Conservation (phyloP, 176 grass and related monocot species). For the Typha latifolia region DNA sequence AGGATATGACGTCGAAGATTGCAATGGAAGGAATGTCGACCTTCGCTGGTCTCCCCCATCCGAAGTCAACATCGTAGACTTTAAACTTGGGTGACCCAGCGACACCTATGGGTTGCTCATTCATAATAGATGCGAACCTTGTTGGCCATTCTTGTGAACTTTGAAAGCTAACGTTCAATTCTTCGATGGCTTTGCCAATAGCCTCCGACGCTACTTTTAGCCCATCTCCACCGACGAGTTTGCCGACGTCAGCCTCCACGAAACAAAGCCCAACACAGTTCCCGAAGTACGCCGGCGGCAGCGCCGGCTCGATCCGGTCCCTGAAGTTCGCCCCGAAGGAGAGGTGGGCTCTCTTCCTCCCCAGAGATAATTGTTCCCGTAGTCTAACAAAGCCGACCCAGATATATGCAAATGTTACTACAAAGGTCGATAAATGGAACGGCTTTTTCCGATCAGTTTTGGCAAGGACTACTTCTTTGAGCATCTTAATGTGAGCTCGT, state of each 20-base stretch:
- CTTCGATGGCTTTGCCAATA: conserved; percentile 52
- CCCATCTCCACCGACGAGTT: conserved; percentile 38
- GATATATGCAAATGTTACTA: conserved; percentile 25
- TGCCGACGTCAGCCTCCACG: conserved; percentile 38
- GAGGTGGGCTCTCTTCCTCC: conserved; percentile 42
- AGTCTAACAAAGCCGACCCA: conserved; percentile 37
- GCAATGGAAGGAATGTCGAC: conserved; percentile 12
- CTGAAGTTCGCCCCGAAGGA: conserved; percentile 88
- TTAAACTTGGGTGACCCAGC: conserved; percentile 13
- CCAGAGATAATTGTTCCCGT: background rate
- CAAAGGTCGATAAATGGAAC: conserved; percentile 22
- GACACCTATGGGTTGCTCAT: background rate
- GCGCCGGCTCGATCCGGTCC: conserved; percentile 41
- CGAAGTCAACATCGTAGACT: conserved; percentile 27
- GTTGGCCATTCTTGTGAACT: background rate
- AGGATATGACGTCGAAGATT: background rate
- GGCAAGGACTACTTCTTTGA: conserved; percentile 23
- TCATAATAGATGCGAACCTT: background rate
- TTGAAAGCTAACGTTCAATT: conserved; percentile 4
- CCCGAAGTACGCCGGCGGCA: conserved; percentile 68
- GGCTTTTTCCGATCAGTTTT: background rate
- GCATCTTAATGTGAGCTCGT: conserved; percentile 19
- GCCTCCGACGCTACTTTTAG: conserved; percentile 44
- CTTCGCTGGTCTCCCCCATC: conserved; percentile 23
- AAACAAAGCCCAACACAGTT: conserved; percentile 93